Conservation (phyloP, 306 rosid genomes). For the Acacia crassicarpa region DNA sequence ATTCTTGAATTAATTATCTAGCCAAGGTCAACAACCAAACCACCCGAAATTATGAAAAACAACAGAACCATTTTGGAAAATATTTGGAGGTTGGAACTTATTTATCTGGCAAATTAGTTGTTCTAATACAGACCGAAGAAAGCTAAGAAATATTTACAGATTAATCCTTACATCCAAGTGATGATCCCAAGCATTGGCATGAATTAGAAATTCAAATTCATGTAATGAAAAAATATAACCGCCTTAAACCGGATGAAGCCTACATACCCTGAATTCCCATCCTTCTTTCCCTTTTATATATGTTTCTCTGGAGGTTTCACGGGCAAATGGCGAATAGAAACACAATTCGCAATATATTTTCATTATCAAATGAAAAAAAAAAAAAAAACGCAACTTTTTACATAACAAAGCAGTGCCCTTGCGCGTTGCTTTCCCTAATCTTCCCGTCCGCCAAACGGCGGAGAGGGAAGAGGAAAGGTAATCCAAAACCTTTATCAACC, state of each 20-base stretch:
- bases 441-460: constrained; percentile 7
- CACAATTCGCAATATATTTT: neutral
- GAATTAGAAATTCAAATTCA: neutral
- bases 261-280: neutral
- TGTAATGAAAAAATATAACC: neutral
- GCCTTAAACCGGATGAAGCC: neutral
- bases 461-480: neutral
- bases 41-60: neutral
- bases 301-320: neutral
- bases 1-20: neutral
- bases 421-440: neutral
- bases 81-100: neutral
- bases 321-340: neutral
- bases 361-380: neutral
- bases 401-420: neutral
- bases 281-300: neutral
- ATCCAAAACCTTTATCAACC: neutral
- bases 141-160: neutral
- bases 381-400: neutral
- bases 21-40: neutral
- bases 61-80: neutral
- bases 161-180: neutral
- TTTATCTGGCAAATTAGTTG: neutral
- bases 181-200: neutral
- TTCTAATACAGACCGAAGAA: neutral